These are phyloP conservation scores for Sungouiozyma ichnusensis DNA, from an alignment of 805 yeast species.

Conservation along the genomic window DNA sequence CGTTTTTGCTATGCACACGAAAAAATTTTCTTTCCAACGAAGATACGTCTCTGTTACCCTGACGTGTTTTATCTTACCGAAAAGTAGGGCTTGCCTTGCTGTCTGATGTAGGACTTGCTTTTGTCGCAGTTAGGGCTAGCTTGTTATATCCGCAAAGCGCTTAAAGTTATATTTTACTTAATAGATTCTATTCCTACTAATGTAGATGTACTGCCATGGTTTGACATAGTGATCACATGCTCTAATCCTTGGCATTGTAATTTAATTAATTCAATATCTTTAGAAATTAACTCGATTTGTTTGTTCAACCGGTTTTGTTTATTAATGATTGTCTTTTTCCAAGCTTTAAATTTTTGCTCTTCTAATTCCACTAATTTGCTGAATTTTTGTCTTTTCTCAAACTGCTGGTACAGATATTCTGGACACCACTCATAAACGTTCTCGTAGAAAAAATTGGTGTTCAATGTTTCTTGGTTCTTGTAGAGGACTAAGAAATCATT, in stretches of 20 bases:
- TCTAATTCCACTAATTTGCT: slow-evolving; percentile 36
- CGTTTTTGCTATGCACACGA: not conserved
- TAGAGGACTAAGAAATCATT: slow-evolving; percentile 34
- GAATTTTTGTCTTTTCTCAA: slow-evolving; percentile 34
- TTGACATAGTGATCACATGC: not conserved
- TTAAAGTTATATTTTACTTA: too few species aligned
- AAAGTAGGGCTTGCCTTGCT: too few species aligned
- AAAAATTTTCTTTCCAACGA: not conserved
- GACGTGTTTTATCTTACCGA: too few species aligned
- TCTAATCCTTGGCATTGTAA: slow-evolving; percentile 20
- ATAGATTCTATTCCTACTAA: not conserved
- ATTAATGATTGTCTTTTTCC: slow-evolving; percentile 46
- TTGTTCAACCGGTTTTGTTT: slow-evolving; percentile 47
- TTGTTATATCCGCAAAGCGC: too few species aligned
- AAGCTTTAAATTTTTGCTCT: slow-evolving; percentile 48
- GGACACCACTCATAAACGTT: slow-evolving; percentile 37
- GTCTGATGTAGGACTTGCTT: too few species aligned
- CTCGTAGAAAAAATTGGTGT: slow-evolving; percentile 2
- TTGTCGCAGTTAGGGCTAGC: too few species aligned
- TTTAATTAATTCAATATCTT: slow-evolving; percentile 31
- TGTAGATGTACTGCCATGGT: not conserved
- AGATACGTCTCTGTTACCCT: too few species aligned
- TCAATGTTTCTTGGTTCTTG: not conserved
- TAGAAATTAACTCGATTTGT: slow-evolving; percentile 39
- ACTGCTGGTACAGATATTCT: slow-evolving; percentile 35